Evolutionary conservation across 2,329 filamentous ascomycete genomes (phyloP), one percentile per base, ranked within the genome.

Genomic region (Hypoxylon sp.): DNA sequence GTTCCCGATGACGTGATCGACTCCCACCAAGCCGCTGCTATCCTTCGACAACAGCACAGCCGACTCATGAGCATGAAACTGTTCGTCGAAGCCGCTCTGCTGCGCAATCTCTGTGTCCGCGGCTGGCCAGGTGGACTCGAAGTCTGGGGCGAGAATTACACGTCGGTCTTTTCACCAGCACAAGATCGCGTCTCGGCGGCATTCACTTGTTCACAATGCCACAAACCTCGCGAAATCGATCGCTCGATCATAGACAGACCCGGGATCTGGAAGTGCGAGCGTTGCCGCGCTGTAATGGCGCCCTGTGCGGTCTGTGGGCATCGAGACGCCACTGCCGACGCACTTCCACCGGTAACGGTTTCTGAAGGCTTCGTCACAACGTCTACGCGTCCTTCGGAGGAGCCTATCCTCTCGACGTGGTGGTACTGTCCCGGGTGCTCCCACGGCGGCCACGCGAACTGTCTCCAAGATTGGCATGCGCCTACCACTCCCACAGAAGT

Each of bases 371-470:
- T 76, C 1, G 32, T 25, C 3, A 32, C 46, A 13, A 45, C 50
- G 9, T 49, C 60, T 2, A 60, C 41, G 11, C 63, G 25, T 5
- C 52, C 60, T n/a, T 41, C 61, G 1, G 70, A 75, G 2, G 75
- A 76, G 3, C 71, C 75, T 1, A 73, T 79, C 3, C 69, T 84
- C 28, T 78, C 80, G 0, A 83, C 83, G 1, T 91, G 89, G 89
- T 90, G 87, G 86, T 87, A 87, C 72, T 91, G 89, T 63, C 84
- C 86, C 0, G 86, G 85, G 11, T 91, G 89, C 72, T 83, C 83
- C 0, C 89, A 91, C 71, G 89, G 89, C 28, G 89, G 89, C 0
- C 89, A 91, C 75, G 82, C 85, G 0, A 83, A 84, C 0, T 91
- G 89, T 63, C 80, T 91, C 1, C 82, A 85, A 59, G 81, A 81